phyloP scores from a whole-genome alignment of 2,329 filamentous ascomycete genomes.

The Penicillium sclerotiorum region DNA sequence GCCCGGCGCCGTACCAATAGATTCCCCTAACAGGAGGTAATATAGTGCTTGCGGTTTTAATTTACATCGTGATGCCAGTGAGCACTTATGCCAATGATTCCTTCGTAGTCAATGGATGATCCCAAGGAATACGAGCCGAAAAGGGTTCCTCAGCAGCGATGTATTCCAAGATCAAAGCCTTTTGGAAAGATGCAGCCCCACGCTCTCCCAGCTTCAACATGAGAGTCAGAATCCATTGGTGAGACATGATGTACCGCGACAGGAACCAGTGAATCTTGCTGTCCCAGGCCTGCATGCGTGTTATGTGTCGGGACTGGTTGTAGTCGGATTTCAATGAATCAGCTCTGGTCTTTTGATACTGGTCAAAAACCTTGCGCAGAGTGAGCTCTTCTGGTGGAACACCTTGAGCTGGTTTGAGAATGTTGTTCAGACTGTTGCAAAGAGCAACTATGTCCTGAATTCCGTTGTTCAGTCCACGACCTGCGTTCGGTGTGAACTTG shows the following conservation, averaged over 20 bases:
- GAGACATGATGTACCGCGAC: background rate
- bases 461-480: slow-evolving; percentile 40
- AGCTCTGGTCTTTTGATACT: background rate
- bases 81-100: too few relatives aligned
- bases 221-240: too few relatives aligned
- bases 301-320: background rate
- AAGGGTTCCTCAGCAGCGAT: too few relatives aligned
- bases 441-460: slow-evolving; percentile 33
- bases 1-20: too few relatives aligned
- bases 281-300: slow-evolving; percentile 1
- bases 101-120: too few relatives aligned
- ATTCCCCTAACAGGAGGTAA: too few relatives aligned
- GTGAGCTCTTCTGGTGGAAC: background rate
- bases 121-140: too few relatives aligned
- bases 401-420: background rate
- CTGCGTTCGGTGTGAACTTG: slow-evolving; percentile 43
- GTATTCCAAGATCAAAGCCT: too few relatives aligned
- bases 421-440: slow-evolving; percentile 14
- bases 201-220: too few relatives aligned
- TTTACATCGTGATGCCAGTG: too few relatives aligned
- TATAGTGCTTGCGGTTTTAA: too few relatives aligned
- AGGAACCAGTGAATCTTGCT: background rate
- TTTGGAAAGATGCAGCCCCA: too few relatives aligned
- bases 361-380: background rate
- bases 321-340: background rate